Conservation (phyloP, 768 basidiomycete species). For the Ramaria sp. region DNA sequence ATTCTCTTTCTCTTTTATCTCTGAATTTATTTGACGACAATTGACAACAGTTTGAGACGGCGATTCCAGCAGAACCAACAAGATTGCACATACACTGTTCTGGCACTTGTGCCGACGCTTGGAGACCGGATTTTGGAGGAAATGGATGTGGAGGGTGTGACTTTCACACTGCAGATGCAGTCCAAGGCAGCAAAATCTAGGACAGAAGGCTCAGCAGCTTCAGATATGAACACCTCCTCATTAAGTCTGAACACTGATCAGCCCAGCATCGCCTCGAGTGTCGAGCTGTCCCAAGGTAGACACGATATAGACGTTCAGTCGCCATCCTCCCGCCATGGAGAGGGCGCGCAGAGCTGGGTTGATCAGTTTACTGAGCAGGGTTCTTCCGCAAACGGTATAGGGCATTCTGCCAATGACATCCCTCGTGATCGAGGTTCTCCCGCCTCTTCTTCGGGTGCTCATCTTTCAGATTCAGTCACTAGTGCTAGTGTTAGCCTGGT, state of each 20-base stretch:
- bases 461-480: conserved; percentile 13
- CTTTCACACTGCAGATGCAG: conserved; percentile 39
- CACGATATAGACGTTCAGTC: conserved; percentile 30
- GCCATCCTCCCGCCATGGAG: conserved; percentile 17
- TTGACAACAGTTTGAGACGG: conserved; percentile 42
- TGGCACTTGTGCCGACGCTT: conserved; percentile 32
- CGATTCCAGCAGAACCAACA: conserved; percentile 72
- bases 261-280: conserved; percentile 26
- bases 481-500: conserved; percentile 14
- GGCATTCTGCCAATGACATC: neutral
- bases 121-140: conserved; percentile 14
- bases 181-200: conserved; percentile 25
- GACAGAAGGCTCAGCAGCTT: neutral
- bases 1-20: neutral
- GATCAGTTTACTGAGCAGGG: conserved; percentile 21
- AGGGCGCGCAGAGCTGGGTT: conserved; percentile 34
- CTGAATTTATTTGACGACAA: neutral
- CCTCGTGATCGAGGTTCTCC: conserved; percentile 3
- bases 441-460: conserved; percentile 7
- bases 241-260: conserved; percentile 11
- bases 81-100: conserved; percentile 65
- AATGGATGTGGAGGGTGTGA: conserved; percentile 55
- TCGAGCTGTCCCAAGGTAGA: conserved; percentile 20
- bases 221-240: conserved; percentile 11
- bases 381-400: neutral